phyloP scores from a whole-genome alignment of 371 early-diverging fungal species.

The Mortierella sp. region DNA sequence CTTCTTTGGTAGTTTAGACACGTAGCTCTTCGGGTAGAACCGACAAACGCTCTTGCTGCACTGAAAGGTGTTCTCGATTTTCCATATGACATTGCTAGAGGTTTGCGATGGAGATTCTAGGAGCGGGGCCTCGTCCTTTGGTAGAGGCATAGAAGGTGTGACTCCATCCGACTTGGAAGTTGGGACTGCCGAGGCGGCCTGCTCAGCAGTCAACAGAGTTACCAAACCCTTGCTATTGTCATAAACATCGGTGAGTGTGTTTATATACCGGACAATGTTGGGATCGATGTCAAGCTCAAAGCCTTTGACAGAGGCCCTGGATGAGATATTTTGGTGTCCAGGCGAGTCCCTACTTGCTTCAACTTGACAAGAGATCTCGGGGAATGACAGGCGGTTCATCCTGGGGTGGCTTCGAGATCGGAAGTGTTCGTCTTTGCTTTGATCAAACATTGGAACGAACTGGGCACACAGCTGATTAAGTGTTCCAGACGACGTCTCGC shows the following conservation, averaged over 20 bases:
- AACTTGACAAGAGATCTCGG: constrained; percentile 69
- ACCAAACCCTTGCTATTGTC: constrained; percentile 60
- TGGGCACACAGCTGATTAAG: constrained; percentile 75
- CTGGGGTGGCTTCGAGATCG: constrained; percentile 73
- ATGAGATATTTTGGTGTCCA: constrained; percentile 56
- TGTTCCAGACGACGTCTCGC: constrained; percentile 69
- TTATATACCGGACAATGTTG: constrained; percentile 78
- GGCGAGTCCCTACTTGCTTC: constrained; percentile 62
- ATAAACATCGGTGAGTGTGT: constrained; percentile 76
- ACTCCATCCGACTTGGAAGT: constrained; percentile 30
- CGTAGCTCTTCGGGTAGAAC: constrained; percentile 66
- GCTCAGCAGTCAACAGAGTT: constrained; percentile 38
- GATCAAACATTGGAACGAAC: constrained; percentile 82
- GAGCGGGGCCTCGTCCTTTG: not conserved
- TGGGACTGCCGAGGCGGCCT: constrained; percentile 10
- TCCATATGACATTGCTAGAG: constrained; percentile 45
- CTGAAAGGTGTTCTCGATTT: constrained; percentile 52
- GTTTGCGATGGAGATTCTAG: constrained; percentile 19
- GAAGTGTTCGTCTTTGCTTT: constrained; percentile 78
- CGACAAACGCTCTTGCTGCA: constrained; percentile 61
- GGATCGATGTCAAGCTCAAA: constrained; percentile 79
- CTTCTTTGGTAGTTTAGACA: constrained; percentile 41
- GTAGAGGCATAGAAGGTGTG: not conserved
- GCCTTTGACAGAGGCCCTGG: constrained; percentile 74
- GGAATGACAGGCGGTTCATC: constrained; percentile 76